phyloP scores from a whole-genome alignment of 352 stramenopile species.

The Phytophthora lateralis region DNA sequence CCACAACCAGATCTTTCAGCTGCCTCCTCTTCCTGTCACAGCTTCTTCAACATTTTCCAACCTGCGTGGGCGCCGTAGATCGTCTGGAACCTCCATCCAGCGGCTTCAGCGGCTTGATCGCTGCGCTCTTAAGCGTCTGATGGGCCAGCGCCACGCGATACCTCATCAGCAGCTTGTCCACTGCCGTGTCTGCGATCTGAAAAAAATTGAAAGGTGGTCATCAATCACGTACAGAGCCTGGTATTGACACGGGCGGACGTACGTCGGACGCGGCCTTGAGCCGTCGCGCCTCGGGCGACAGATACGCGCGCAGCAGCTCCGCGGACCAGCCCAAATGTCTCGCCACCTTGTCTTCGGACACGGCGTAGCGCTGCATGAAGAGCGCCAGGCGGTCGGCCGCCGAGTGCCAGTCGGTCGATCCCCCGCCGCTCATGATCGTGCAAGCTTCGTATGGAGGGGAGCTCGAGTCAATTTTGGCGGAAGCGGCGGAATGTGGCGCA shows the following conservation, averaged over 20 bases:
- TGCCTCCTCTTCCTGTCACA: neutral
- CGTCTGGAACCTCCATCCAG: conserved; percentile 38
- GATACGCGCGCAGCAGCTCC: conserved; percentile 58
- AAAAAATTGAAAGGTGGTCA: conserved; percentile 14
- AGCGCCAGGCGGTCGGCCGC: conserved; percentile 59
- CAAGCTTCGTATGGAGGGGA: conserved; percentile 26
- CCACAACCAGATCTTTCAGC: conserved; percentile 16
- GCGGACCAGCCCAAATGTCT: conserved; percentile 56
- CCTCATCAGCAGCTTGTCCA: conserved; percentile 68
- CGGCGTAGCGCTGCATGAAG: conserved; percentile 64
- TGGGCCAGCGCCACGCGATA: conserved; percentile 57
- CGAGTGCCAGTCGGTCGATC: conserved; percentile 38
- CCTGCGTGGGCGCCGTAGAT: conserved; percentile 49
- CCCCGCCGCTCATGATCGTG: conserved; percentile 33
- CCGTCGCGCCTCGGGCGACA: conserved; percentile 53
- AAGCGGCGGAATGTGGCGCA: conserved; percentile 30
- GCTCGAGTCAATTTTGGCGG: conserved; percentile 17
- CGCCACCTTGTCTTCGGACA: conserved; percentile 50
- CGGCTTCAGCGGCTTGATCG: conserved; percentile 41
- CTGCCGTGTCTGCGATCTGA: conserved; percentile 57
- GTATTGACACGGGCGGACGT: conserved; percentile 11
- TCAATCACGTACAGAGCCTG: neutral
- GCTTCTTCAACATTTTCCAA: conserved; percentile 10
- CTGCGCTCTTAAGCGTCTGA: conserved; percentile 37
- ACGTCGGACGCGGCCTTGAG: conserved; percentile 41